Conservation (phyloP, 352 stramenopile genomes). For the Vaucheria bursata region DNA sequence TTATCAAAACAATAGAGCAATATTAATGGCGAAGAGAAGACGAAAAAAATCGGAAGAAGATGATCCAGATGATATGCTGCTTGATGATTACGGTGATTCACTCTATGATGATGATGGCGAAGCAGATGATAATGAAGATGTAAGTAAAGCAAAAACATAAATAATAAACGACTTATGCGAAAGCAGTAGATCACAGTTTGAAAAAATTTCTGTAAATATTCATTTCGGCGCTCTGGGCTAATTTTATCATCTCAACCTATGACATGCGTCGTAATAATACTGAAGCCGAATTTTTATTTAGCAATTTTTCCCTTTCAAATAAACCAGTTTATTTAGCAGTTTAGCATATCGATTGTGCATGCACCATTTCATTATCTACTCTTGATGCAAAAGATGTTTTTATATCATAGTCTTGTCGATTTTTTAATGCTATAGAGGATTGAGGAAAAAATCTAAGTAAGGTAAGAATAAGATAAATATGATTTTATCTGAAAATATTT, state of each 20-base stretch:
- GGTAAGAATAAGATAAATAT: no score
- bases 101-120: background rate
- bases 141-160: background rate
- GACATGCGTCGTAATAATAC: background rate
- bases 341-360: no score
- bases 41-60: background rate
- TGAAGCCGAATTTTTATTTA: no score
- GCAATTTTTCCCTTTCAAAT: no score
- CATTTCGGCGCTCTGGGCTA: background rate
- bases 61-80: background rate
- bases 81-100: background rate
- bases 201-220: background rate
- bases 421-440: no score
- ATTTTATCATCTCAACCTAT: background rate
- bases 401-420: no score
- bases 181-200: background rate
- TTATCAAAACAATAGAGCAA: background rate
- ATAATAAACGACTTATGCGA: background rate
- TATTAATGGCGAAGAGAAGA: background rate
- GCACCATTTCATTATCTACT: no score
- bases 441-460: no score
- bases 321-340: no score
- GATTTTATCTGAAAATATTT: no score
- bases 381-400: no score
- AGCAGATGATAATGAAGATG: background rate